phyloP scores from a whole-genome alignment of 2,329 filamentous ascomycete species.

The Coniochaeta sp. region DNA sequence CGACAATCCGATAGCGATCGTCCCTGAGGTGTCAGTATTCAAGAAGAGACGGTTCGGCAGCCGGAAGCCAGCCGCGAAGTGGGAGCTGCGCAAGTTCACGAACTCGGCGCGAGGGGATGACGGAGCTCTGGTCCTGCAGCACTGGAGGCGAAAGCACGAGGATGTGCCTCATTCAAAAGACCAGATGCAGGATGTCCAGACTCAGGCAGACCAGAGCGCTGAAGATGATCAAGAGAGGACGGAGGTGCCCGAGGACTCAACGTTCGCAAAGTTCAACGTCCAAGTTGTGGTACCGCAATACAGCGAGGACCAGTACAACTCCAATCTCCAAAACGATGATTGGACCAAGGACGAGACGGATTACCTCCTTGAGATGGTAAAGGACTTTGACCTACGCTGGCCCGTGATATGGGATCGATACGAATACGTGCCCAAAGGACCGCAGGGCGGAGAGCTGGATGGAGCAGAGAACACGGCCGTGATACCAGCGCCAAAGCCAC shows the following conservation, averaged over 20 bases:
- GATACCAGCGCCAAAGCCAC: slow-evolving; percentile 41
- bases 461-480: slow-evolving; percentile 44
- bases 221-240: slow-evolving; percentile 15
- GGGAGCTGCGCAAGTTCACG: slow-evolving; percentile 63
- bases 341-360: slow-evolving; percentile 95
- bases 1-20: slow-evolving; percentile 60
- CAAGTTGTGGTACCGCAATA: slow-evolving; percentile 72
- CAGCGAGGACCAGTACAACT: slow-evolving; percentile 78
- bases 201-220: slow-evolving; percentile 22
- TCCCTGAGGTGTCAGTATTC: slow-evolving; percentile 51
- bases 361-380: slow-evolving; percentile 69
- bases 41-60: slow-evolving; percentile 50
- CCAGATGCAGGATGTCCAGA: slow-evolving; percentile 17
- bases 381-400: slow-evolving; percentile 83
- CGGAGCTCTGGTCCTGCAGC: slow-evolving; percentile 57
- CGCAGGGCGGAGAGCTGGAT: slow-evolving; percentile 32
- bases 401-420: slow-evolving; percentile 89
- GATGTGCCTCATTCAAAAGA: slow-evolving; percentile 24
- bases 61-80: slow-evolving; percentile 49
- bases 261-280: slow-evolving; percentile 84
- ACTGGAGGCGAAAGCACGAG: slow-evolving; percentile 68
- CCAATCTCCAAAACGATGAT: slow-evolving; percentile 62
- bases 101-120: slow-evolving; percentile 69
- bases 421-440: slow-evolving; percentile 53
- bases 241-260: slow-evolving; percentile 44